Base-by-base conservation (phyloP, 805 yeast genomes). In the Danielia reshetovae region DNA sequence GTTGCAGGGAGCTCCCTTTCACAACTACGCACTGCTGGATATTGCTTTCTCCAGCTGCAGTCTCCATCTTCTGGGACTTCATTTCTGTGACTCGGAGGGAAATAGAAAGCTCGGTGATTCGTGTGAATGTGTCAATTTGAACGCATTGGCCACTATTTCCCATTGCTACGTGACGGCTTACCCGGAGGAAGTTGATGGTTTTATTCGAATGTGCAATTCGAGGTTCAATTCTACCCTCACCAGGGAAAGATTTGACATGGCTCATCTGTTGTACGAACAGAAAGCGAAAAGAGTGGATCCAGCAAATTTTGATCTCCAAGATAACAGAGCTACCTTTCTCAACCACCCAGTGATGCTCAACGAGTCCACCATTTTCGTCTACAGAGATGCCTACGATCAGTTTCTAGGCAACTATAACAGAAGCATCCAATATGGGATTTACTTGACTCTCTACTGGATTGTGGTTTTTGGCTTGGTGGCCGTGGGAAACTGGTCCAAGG, bases 331-430 rank as follows among this genome's bases (percentile, higher is more conserved):
- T 10, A 4, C 24, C 9, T 13, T 13, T 12, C 8, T 24, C 7
- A 16, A 30, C 17, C 12, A 24, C 25, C 68, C 68, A 0, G 50
- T 61, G 10, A 50, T 46, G 32, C 44, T 65, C 16, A 42, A 59
- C 21, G 54, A 52, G 7, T 29, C 49, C 2, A 30, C 32, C 7
- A 49, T 55, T 8, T 5, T 27, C 4, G 18, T 46, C 2, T 57
- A 49, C 39, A 47, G 49, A 23, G 48, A 41, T 9, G 46, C 66
- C 3, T 65, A 60, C 39, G 62, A 57, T 29, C 65, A 59, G 31
- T 66, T 59, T 38, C 48, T 65, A 28, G 70, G 70, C 7, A 66
- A 65, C 48, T 64, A 62, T 36, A 65, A 63, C 35, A 57, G 57
- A 15, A 71, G 79, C 3, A 62, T 73, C 59, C 32, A 39, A 23